Percentiles rank a stretch among this genome's conserved stretches.
Conservation (phyloP, 2,329 filamentous ascomycete species). For the Pestalotiopsis sp. region DNA sequence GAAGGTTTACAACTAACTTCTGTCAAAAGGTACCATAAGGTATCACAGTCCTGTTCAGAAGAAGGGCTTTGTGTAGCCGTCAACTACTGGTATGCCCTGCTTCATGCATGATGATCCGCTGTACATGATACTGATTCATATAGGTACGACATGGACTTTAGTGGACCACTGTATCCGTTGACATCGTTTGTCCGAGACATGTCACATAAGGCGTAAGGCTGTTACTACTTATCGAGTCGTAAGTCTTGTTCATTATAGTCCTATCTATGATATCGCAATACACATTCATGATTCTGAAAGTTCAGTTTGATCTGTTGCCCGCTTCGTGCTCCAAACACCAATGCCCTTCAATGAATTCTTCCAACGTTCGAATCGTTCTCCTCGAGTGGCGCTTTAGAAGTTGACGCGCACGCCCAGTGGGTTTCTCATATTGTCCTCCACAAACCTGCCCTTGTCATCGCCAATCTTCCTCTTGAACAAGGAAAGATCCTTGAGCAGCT, state of each 20-base stretch:
- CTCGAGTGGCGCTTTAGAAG: conserved; percentile 23
- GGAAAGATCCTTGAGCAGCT: conserved; percentile 77
- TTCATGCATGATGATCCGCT: not conserved
- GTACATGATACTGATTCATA: not conserved
- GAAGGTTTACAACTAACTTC: not conserved
- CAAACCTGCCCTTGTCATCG: conserved; percentile 75
- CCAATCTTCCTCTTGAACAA: conserved; percentile 85
- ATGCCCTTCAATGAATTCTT: conserved; percentile 4
- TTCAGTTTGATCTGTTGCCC: not conserved
- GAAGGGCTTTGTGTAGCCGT: conserved; percentile 78
- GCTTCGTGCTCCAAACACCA: conserved; percentile 4
- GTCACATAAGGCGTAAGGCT: conserved; percentile 2
- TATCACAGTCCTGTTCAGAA: conserved; percentile 68
- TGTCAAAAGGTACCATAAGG: conserved; percentile 70
- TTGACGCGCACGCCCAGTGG: conserved; percentile 51
- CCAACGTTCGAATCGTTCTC: not conserved
- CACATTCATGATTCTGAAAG: conserved; percentile 1
- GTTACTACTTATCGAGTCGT: not conserved
- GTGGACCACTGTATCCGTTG: conserved; percentile 67
- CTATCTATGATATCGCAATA: not conserved
- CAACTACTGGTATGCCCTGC: conserved; percentile 72
- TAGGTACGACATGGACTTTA: conserved; percentile 82
- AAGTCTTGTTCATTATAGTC: conserved; percentile 11
- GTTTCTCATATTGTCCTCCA: conserved; percentile 64
- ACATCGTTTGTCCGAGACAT: conserved; percentile 56